Evolutionary conservation across 345 rosid genomes (phyloP), one percentile per base, ranked within the genome.

Genomic region (Euclidium syriacum): DNA sequence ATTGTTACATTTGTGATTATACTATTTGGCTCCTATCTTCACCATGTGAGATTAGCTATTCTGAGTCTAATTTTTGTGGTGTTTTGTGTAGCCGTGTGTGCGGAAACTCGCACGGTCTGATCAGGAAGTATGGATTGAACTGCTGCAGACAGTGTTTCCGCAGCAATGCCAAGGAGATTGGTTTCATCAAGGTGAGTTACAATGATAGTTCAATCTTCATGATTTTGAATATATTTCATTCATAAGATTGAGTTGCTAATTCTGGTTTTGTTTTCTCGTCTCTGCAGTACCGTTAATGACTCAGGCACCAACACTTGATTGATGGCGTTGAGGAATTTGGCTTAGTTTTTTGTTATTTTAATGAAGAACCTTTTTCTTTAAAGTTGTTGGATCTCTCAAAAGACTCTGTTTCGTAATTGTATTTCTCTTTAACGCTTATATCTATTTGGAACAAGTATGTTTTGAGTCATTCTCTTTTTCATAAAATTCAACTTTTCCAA

Each of bases 141-240:
- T 73, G 73, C 18, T 73, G 77, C 59, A 44, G 52, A 7, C 58
- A 77, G 60, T 56, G 68, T 18, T 67, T 43, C 49, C 67, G 76
- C 24, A 51, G 78, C 65, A 58, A 73, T 3, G 77, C 73, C 9
- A 55, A 64, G 43, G 64, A 68, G 40, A 68, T 55, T 47, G 85
- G 83, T 24, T 81, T 81, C 81, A 81, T 81, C 11, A 79, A 81
- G 83, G 85, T 81, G 18, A 44, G 8, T 7, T 19, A n/a, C 33
- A 29, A 3, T 29, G 33, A 29, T 29, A 5, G 30, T 27, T 27
- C 29, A 29, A 9, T 14, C 11, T 26, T 4, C 0, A 8, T 18
- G 9, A 24, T 2, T 51, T 52, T 6, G 11, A 40, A 6, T 52
- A 3, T 26, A 0, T 30, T n/a, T 22, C 43, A 16, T 32, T 52